Evolutionary conservation across 1,139 yeast genomes (phyloP), one percentile per base, ranked within the genome.

Genomic region (Hanseniaspora gamundiae): DNA sequence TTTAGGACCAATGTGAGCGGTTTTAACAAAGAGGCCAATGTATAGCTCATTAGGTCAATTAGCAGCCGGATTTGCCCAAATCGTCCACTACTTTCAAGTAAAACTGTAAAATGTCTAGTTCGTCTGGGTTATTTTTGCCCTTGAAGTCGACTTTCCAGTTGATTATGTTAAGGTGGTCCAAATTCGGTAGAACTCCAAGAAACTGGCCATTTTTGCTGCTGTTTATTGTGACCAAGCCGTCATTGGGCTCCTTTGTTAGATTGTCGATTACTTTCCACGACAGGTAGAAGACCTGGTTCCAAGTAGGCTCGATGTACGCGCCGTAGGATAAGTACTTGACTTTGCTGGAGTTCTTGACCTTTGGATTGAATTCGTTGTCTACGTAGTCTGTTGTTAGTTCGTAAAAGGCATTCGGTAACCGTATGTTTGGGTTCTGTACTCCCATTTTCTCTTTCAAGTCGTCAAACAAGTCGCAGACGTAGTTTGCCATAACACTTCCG

Each of bases 161-260:
- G 39, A 86, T 83, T 46, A 86, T 67, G 58, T 87, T 95, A 50
- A 85, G 66, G 61, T 87, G 96, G 59, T 87, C 95, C 3, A 84
- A 87, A 50, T 78, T 71, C 39, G 77, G 77, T 38, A 87, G 60
- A 0, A 93, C 82, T 0, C 95, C 96, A 51, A 79, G 56, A 58
- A 83, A 85, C 36, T 74, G 64, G 0, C 95, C 96, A 95, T 95
- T 87, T 55, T 73, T 73, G 1, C 94, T 69, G 48, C 94, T 82
- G 35, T 69, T 67, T 1, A 85, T 82, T 49, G 91, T 80, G 1
- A 87, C 94, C 64, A 87, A 61, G 0, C 96, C 96, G 63, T 87
- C 96, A 58, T 85, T 87, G 29, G 74, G 80, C 10, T 74, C 74
- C 20, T 51, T 48, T 30, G 68, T 61, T 17, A 47, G 51, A 39